Evolutionary conservation across 148 eudicot genomes (phyloP).

Genomic region (Euryodendron excelsum): DNA sequence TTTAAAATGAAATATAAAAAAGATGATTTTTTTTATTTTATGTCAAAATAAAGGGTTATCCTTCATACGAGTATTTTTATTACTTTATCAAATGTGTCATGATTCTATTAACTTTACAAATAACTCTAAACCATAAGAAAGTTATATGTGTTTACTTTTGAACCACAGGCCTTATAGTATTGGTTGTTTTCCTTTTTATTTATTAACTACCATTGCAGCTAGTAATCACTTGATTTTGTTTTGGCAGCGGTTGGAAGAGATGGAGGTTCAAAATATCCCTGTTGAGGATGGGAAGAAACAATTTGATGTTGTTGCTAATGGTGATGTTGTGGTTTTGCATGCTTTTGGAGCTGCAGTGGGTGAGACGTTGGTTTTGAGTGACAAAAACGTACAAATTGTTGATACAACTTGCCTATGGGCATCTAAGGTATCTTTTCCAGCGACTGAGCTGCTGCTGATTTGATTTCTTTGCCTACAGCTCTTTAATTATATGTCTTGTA

Average conservation of each 20-base stretch:
- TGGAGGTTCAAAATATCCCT: constrained; percentile 83
- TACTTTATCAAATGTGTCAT: no score
- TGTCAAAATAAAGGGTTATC: no score
- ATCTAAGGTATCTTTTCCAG: constrained; percentile 53
- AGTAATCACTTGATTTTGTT: constrained; percentile 11
- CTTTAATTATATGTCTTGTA: background rate
- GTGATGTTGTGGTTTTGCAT: constrained; percentile 89
- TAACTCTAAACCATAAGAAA: no score
- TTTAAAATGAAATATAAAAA: no score
- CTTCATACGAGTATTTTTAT: no score
- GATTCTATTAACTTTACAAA: no score
- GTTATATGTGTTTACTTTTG: no score
- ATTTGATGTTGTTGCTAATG: constrained; percentile 74
- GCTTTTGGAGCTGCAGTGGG: constrained; percentile 99
- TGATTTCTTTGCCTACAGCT: background rate
- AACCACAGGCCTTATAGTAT: background rate
- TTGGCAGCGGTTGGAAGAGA: constrained; percentile 70
- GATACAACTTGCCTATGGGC: constrained; percentile 99
- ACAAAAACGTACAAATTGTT: constrained; percentile 87
- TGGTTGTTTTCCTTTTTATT: background rate
- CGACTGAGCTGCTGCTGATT: constrained; percentile 13
- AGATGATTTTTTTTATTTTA: no score
- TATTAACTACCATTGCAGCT: background rate
- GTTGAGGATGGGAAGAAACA: constrained; percentile 72
- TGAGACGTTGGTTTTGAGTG: constrained; percentile 76